Conservation (phyloP, 2,329 filamentous ascomycete genomes). For the Sarocladium strictum region DNA sequence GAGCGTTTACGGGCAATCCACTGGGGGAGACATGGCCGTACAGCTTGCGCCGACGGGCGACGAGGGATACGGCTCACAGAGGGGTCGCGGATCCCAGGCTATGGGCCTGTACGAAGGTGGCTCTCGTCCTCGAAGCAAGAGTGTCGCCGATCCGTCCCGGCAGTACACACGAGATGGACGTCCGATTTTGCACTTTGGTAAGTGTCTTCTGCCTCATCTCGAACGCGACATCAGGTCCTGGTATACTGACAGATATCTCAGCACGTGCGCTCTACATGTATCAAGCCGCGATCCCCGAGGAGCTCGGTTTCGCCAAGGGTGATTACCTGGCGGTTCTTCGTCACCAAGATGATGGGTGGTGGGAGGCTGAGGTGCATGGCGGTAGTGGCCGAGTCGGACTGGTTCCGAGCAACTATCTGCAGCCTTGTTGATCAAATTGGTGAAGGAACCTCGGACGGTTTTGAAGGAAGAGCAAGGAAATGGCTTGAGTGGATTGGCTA, state of each 20-base stretch:
- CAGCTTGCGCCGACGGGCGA: constrained; percentile 56
- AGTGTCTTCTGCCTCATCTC: constrained; percentile 34
- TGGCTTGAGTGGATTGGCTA: neutral
- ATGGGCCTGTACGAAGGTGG: constrained; percentile 53
- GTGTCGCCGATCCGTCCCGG: constrained; percentile 73
- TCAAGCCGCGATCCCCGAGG: constrained; percentile 88
- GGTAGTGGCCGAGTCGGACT: constrained; percentile 53
- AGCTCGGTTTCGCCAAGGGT: constrained; percentile 86
- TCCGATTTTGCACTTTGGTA: constrained; percentile 89
- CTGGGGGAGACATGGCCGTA: constrained; percentile 55
- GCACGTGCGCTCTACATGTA: constrained; percentile 94
- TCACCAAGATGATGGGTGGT: constrained; percentile 97
- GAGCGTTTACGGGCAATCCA: constrained; percentile 37
- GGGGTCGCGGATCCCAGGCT: constrained; percentile 40
- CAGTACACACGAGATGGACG: constrained; percentile 82
- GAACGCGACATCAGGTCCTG: neutral
- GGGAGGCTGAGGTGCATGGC: constrained; percentile 90
- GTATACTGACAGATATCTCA: constrained; percentile 29
- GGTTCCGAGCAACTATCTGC: constrained; percentile 64
- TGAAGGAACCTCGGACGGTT: neutral
- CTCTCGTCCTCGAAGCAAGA: constrained; percentile 65
- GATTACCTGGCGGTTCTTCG: constrained; percentile 84
- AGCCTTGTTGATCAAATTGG: constrained; percentile 35
- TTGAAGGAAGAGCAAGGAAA: neutral
- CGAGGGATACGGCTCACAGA: constrained; percentile 53